Evolutionary conservation across 2,329 filamentous ascomycete genomes (phyloP).

Genomic region (Daldinia sp.): DNA sequence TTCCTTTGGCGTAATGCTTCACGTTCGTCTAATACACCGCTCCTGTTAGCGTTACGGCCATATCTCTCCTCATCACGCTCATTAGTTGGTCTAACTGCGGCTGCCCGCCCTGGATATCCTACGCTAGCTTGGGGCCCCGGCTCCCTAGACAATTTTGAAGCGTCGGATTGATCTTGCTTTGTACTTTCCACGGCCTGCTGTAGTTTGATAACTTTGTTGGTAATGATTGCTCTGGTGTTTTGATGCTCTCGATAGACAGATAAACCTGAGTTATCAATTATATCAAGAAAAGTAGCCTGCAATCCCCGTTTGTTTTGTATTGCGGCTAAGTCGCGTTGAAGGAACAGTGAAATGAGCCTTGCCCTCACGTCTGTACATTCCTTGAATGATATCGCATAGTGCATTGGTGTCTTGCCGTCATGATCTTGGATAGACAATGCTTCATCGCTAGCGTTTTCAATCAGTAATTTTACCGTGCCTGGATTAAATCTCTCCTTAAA

Average conservation of each 20-base stretch:
- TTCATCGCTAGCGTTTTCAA: constrained; percentile 18
- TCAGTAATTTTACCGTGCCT: constrained; percentile 3
- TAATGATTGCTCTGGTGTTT: constrained; percentile 7
- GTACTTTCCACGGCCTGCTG: background rate
- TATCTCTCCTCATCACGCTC: background rate
- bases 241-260: constrained; percentile 14
- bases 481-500: constrained; percentile 6
- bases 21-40: constrained; percentile 4
- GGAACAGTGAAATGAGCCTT: constrained; percentile 4
- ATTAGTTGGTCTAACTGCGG: background rate
- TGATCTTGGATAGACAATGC: constrained; percentile 12
- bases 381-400: constrained; percentile 2
- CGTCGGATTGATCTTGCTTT: background rate
- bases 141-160: background rate
- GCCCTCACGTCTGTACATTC: constrained; percentile 12
- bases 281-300: background rate
- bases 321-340: background rate
- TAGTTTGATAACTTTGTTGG: background rate
- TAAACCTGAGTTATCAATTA: background rate
- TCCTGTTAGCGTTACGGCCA: background rate
- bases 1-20: constrained; percentile 8
- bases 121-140: background rate
- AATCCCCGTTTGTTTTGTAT: background rate
- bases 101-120: background rate
- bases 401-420: constrained; percentile 16